Evolutionary conservation across 2,329 filamentous ascomycete species (phyloP), one percentile per base, ranked within the genome.

Genomic region (Mycosphaerella sp.): DNA sequence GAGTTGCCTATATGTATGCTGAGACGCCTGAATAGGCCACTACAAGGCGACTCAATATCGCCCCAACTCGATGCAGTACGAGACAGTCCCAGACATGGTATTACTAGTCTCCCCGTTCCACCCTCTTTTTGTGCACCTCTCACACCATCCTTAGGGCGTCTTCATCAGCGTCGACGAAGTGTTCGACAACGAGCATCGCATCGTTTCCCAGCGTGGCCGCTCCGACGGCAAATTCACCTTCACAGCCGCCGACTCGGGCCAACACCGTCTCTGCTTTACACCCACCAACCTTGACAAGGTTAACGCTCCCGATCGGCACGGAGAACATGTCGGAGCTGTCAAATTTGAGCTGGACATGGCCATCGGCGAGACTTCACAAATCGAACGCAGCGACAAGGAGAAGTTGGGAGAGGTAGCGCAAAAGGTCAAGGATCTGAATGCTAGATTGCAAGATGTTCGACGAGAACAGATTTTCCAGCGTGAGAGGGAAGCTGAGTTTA

Each of bases 401-500:
- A 96, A 96, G 80, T 85, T 98, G 56, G 79, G 87, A 72, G 90
- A 95, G 71, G 86, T 98, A 64, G 87, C 90, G 57, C 81, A 86
- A 73, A 89, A 91, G 68, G 85, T 97, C 58, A 85, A 84, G 78
- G 92, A 96, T 73, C 75, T 98, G 69, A 96, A 95, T 73, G 82
- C 83, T 39, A 80, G 93, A 57, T 74, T 98, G 71, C 82, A 86
- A 68, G 93, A 97, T 73, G 90, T 98, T 59, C 80, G 89, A 67
- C 79, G 91, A 66, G 93, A 98, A 77, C 93, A 98, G 80, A 83
- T 97, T 54, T 97, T 96, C 77, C 93, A 98, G 73, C 60, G 96
- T 88, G 93, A 97, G 80, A 89, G 93, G 62, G 93, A 98, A 71
- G 90, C 90, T 65, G 91, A 97, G 72, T 98, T 98, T 80, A 83